phyloP scores from a whole-genome alignment of 129 eudicot genomes.

The Escallonia herrerae region DNA sequence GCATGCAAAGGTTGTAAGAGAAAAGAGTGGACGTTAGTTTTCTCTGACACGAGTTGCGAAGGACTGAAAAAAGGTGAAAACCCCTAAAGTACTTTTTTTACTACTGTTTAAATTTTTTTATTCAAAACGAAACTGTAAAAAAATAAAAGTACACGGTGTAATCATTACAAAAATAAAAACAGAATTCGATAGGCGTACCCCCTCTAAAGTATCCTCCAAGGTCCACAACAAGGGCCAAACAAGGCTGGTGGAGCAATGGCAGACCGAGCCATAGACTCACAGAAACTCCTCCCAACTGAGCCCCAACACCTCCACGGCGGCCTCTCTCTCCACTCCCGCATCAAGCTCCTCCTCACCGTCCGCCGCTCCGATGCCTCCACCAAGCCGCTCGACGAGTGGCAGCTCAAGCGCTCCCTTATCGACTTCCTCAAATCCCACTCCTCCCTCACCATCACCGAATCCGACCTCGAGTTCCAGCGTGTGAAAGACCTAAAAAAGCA shows the following conservation, averaged over 20 bases:
- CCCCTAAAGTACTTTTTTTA: no score
- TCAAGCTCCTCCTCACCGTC: slow-evolving; percentile 54
- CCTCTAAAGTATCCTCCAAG: no score
- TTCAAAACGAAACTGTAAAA: no score
- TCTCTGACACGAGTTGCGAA: no score
- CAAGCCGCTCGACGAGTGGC: slow-evolving; percentile 79
- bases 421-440: slow-evolving; percentile 45
- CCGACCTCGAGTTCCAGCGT: slow-evolving; percentile 43
- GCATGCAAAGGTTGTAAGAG: no score
- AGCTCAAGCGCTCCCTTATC: slow-evolving; percentile 70
- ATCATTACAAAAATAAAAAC: no score
- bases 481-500: slow-evolving; percentile 65
- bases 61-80: no score
- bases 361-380: slow-evolving; percentile 67
- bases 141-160: no score
- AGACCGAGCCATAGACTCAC: slow-evolving; percentile 14
- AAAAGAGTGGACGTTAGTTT: no score
- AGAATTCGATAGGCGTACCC: no score
- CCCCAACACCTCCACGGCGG: slow-evolving; percentile 47
- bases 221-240: no score
- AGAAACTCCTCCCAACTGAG: slow-evolving; percentile 31
- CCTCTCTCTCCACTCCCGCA: slow-evolving; percentile 59
- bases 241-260: slow-evolving; percentile 11
- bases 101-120: no score
- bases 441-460: slow-evolving; percentile 43